Conservation (phyloP, 768 basidiomycete genomes). For the Podaxis pistillaris region DNA sequence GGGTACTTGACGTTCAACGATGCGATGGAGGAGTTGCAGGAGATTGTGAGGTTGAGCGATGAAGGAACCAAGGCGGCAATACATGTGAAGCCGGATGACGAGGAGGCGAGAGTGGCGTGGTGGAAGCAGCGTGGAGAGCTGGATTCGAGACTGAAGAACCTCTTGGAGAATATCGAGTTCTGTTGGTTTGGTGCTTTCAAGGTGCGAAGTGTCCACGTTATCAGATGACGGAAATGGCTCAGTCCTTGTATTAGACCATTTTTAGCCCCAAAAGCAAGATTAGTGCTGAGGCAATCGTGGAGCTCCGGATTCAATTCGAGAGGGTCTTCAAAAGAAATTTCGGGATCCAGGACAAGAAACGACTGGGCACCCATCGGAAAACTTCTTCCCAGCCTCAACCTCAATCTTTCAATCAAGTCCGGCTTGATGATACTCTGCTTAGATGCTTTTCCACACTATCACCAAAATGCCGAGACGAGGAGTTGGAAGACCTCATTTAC, state of each 20-base stretch:
- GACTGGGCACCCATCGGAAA: conserved; percentile 33
- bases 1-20: conserved; percentile 72
- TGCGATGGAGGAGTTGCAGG: conserved; percentile 68
- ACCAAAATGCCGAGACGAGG: conserved; percentile 84
- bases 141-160: conserved; percentile 70
- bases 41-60: conserved; percentile 81
- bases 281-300: conserved; percentile 44
- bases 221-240: background rate
- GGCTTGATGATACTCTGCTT: conserved; percentile 72
- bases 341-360: conserved; percentile 62
- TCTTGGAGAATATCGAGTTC: conserved; percentile 87
- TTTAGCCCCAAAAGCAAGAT: conserved; percentile 46
- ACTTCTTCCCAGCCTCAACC: conserved; percentile 30
- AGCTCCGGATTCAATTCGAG: conserved; percentile 69
- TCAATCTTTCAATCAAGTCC: conserved; percentile 41
- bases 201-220: conserved; percentile 41
- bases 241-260: conserved; percentile 49
- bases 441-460: conserved; percentile 85
- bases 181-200: conserved; percentile 99
- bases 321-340: conserved; percentile 70
- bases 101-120: conserved; percentile 70
- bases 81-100: conserved; percentile 65
- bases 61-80: conserved; percentile 71
- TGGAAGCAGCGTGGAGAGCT: conserved; percentile 79
- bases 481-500: conserved; percentile 92